phyloP scores from a whole-genome alignment of 371 early-diverging fungal genomes.

The Haplosporangium sp. region DNA sequence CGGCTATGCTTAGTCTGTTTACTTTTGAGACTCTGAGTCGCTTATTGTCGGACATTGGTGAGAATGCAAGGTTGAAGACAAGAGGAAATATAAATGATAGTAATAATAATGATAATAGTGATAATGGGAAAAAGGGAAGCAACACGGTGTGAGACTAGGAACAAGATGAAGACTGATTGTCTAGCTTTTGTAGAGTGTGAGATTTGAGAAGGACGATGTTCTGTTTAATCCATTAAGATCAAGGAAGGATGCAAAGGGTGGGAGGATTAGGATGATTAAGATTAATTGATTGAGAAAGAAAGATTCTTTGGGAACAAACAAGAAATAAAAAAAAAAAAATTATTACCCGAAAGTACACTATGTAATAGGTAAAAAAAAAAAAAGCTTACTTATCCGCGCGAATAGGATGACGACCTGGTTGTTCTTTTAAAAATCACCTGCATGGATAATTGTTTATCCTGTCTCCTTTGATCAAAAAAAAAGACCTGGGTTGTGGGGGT shows the following conservation, averaged over 20 bases:
- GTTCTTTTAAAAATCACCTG: neutral
- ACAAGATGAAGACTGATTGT: neutral
- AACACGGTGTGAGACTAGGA: neutral
- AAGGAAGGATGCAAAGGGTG: no score
- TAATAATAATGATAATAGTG: neutral
- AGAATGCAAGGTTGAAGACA: neutral
- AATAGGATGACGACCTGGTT: neutral
- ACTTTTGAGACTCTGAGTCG: slow-evolving; percentile 70
- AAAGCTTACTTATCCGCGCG: slow-evolving; percentile 4
- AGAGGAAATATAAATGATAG: neutral
- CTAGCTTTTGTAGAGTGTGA: no score
- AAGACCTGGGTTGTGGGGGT: neutral
- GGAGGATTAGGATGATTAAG: no score
- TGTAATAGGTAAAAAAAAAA: neutral
- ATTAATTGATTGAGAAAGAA: neutral
- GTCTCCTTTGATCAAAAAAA: neutral
- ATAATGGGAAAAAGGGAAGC: neutral
- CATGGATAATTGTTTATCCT: slow-evolving; percentile 6
- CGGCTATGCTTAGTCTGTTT: slow-evolving; percentile 10
- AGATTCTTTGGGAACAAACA: neutral
- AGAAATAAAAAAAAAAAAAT: neutral
- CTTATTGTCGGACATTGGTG: slow-evolving; percentile 62
- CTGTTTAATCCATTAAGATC: no score
- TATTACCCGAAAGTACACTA: no score
- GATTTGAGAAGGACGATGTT: no score